Evolutionary conservation across 371 early-diverging fungal species (phyloP), one percentile per base, ranked within the genome.

Genomic region (Entomophthora muscae): DNA sequence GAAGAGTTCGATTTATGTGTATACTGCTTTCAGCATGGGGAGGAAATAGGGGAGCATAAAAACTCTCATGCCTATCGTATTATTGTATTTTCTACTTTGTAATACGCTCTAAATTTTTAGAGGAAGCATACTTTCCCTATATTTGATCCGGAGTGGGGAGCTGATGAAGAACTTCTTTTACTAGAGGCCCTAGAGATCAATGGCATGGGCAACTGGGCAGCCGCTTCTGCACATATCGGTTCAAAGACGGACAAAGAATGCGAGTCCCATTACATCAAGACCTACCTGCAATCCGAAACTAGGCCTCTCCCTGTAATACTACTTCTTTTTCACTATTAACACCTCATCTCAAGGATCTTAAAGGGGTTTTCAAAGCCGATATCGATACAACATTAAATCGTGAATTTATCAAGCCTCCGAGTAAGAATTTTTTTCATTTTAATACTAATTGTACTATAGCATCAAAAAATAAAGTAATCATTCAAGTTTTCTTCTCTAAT

Each of bases 151-250:
- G 83, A 86, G 56, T 99, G 99, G 99, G 89, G 87, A 54, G 94
- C 97, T 3, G 91, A 98, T 64, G 99, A 99, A 69, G 98, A 99
- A 74, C 75, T 96, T 30, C 66, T 95, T 58, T 76, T 99, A 67
- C 84, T 98, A 33, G 95, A 98, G 67, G 94, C 89, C 1, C 77
- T 93, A 30, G 86, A 90, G 69, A 82, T 83, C 70, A 89, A 82
- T 73, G 99, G 99, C 23, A 80, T 98, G 63, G 99, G 99, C 54
- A 98, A 97, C 76, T 99, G 97, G 96, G 86, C 85, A 67, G 93
- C 90, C 53, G 88, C 96, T 54, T 84, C 95, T 0, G 90, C 86
- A 61, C 87, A 94, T 69, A 83, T 98, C 12, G 93, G 97, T 1
- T 86, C 91, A 22, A 94, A 95, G 71, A 83, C 84, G 29, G 79